phyloP scores from a whole-genome alignment of 2,329 filamentous ascomycete genomes.

The Sporothrix protearum region DNA sequence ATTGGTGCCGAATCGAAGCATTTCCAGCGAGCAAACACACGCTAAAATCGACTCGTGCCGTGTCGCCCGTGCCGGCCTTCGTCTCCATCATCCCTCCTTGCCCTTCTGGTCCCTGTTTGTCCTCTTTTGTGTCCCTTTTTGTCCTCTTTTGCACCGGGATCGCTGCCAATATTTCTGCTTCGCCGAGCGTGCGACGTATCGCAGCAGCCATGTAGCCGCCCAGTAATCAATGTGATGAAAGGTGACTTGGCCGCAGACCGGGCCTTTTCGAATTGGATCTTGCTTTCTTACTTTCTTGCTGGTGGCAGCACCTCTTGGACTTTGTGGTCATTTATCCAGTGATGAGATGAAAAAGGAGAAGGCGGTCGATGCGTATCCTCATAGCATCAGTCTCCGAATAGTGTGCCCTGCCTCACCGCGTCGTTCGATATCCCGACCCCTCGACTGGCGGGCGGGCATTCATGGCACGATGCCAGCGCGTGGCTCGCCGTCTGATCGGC shows the following conservation, averaged over 20 bases:
- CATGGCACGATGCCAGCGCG: slow-evolving; percentile 14
- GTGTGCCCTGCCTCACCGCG: background rate
- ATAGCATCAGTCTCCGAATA: background rate
- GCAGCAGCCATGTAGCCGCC: slow-evolving; percentile 17
- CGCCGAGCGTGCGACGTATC: slow-evolving; percentile 10
- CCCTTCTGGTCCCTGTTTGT: background rate
- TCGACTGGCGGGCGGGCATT: background rate
- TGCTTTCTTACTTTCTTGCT: background rate
- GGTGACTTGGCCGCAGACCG: background rate
- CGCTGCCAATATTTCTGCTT: background rate
- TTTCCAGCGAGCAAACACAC: background rate
- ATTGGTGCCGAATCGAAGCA: background rate
- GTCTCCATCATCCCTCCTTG: background rate
- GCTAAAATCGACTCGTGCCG: slow-evolving; percentile 18
- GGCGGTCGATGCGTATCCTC: background rate
- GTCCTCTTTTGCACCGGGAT: background rate
- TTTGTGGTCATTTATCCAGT: background rate
- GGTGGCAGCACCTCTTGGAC: background rate
- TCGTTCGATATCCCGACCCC: slow-evolving; percentile 14
- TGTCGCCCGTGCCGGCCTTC: background rate
- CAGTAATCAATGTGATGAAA: slow-evolving; percentile 8
- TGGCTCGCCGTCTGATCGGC: background rate
- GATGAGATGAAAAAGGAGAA: background rate
- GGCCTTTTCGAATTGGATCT: background rate
- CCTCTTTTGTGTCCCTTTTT: background rate